A percentile compares a stretch with the other conserved stretches of the same genome.
Evolutionary conservation across 2,329 filamentous ascomycete species (phyloP).

Genomic region (Xylariaceae sp.): DNA sequence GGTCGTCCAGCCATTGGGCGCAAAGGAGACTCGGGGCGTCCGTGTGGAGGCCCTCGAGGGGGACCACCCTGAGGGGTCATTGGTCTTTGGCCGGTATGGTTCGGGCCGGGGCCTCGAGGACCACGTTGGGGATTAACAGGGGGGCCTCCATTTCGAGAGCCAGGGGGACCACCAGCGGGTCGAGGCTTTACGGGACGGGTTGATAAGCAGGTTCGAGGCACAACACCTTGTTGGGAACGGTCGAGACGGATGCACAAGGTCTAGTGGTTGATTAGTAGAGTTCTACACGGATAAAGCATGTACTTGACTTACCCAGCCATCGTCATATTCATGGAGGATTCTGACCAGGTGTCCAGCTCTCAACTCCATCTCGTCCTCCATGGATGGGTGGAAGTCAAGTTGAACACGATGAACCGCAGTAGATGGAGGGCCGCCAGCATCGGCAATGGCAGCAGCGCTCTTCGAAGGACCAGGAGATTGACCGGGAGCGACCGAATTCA

Average conservation of each 20-base stretch:
- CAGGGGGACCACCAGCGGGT: slow-evolving; percentile 44
- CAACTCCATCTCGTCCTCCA: slow-evolving; percentile 87
- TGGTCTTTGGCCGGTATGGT: slow-evolving; percentile 33
- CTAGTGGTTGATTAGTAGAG: slow-evolving; percentile 40
- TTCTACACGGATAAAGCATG: not conserved
- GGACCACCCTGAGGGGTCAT: slow-evolving; percentile 30
- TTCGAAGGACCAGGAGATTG: slow-evolving; percentile 42
- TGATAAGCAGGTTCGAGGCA: slow-evolving; percentile 88
- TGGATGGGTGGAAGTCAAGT: slow-evolving; percentile 86
- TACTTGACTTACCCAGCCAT: slow-evolving; percentile 78
- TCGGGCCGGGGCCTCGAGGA: slow-evolving; percentile 32
- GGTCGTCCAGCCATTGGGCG: slow-evolving; percentile 27
- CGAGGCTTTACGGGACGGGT: slow-evolving; percentile 87
- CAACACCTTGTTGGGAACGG: slow-evolving; percentile 87
- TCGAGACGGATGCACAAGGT: slow-evolving; percentile 89
- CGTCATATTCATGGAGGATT: slow-evolving; percentile 92
- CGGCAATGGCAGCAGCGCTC: slow-evolving; percentile 57
- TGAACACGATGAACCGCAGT: slow-evolving; percentile 84
- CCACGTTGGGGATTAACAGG: slow-evolving; percentile 44
- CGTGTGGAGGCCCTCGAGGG: slow-evolving; percentile 28
- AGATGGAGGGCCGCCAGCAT: slow-evolving; percentile 55
- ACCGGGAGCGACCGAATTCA: slow-evolving; percentile 50
- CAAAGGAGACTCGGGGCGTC: slow-evolving; percentile 35
- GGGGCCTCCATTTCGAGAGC: slow-evolving; percentile 42
- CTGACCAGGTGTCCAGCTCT: slow-evolving; percentile 79